Evolutionary conservation across 1,284 basidiomycete genomes (phyloP).

Genomic region (Anthracocystis walkeri): DNA sequence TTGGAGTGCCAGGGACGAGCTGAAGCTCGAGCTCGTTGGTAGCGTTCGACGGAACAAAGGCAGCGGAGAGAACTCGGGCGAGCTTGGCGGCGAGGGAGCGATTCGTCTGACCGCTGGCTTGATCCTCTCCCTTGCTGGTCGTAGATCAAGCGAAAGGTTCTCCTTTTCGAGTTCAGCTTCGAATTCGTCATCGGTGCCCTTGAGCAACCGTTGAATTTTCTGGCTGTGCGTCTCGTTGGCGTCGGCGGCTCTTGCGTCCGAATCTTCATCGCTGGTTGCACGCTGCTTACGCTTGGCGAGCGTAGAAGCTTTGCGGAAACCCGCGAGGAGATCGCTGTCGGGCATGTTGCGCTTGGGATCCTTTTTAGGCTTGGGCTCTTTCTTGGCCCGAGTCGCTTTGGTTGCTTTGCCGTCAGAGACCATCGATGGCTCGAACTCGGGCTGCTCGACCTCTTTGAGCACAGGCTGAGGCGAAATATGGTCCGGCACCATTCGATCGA

Average conservation of each 20-base stretch:
- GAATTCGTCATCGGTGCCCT: not conserved
- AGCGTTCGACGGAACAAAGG: not conserved
- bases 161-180: conserved; percentile 21
- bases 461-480: conserved; percentile 81
- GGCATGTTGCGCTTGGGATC: conserved; percentile 64
- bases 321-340: conserved; percentile 35
- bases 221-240: conserved; percentile 41
- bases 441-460: conserved; percentile 78
- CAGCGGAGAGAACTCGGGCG: conserved; percentile 18
- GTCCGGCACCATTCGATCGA: conserved; percentile 84
- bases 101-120: conserved; percentile 5
- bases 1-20: not conserved
- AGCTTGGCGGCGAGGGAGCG: conserved; percentile 17
- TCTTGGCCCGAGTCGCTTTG: conserved; percentile 27
- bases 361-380: conserved; percentile 45
- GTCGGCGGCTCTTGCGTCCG: conserved; percentile 5
- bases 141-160: conserved; percentile 29
- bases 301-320: conserved; percentile 62
- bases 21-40: conserved; percentile 3
- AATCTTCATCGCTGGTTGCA: conserved; percentile 22
- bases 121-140: conserved; percentile 2
- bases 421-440: conserved; percentile 66
- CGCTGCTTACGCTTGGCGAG: conserved; percentile 36
- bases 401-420: conserved; percentile 31
- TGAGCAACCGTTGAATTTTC: conserved; percentile 21